Evolutionary conservation across 768 basidiomycete genomes (phyloP), one percentile per base, ranked within the genome.

Genomic region (Mycena belliarum): DNA sequence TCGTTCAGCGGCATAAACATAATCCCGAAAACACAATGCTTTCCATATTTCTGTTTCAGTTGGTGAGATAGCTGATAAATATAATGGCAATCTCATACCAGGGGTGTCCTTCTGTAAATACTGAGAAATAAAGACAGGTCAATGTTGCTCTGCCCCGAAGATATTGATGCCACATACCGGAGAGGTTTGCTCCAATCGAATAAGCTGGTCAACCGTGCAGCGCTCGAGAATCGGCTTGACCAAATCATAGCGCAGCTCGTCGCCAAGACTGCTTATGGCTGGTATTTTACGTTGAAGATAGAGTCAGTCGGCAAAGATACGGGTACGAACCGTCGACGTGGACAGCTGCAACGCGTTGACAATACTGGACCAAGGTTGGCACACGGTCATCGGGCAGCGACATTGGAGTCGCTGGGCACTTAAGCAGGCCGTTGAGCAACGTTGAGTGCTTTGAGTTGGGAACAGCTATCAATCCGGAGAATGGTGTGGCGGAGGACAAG

Each of bases 201-300:
- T 73, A 24, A 94, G 80, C 59, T 87, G 86, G 57, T 91, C 88
- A 61, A 84, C 79, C 54, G 80, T 79, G 72, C 90, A 92, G 64
- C 81, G 81, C 66, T 88, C 84, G 57, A 94, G 76, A 42, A 94
- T 84, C 42, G 91, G 92, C 67, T 80, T 82, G 60, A 88, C 80
- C 49, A 92, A 76, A 42, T 79, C 75, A 70, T 83, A 88, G 55
- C 82, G 82, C 64, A 90, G 59, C 48, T 80, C 79, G 60, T 82
- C 79, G 15, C 88, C 88, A 24, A 94, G 74, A 66, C 82, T 82
- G 49, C 73, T 72, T 61, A 91, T 86, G 49, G 79, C 91, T 92
- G 64, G 58, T 49, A 42, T 37, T 42, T 21, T 44, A n/a, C 32
- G 37, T 26, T 15, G 16, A 35, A 14, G 4, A 15, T 10, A 18